These are phyloP conservation scores for Ramalina intermedia DNA, from an alignment of 495 filamentous ascomycete genomes.

Conservation along the genomic window DNA sequence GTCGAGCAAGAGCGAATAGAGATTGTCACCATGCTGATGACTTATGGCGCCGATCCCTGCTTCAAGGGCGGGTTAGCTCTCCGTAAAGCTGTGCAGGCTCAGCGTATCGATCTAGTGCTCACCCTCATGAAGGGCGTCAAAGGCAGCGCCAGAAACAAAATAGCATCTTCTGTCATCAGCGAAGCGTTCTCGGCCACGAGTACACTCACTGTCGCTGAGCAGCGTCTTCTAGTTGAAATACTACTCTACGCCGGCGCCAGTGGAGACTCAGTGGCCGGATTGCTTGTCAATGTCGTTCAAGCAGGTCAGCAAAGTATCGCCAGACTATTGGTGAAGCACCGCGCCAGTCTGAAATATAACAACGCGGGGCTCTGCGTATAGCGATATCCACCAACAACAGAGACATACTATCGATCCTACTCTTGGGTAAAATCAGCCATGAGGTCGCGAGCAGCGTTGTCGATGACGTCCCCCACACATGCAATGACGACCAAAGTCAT, in stretches of 20 bases:
- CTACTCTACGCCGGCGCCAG: slow-evolving; percentile 9
- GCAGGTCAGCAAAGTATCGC: slow-evolving; percentile 6
- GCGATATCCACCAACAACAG: slow-evolving; percentile 1
- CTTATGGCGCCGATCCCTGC: slow-evolving; percentile 5
- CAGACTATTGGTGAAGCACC: slow-evolving; percentile 5
- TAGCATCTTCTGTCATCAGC: slow-evolving; percentile 1
- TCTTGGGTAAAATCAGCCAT: not conserved
- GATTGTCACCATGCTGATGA: slow-evolving; percentile 5
- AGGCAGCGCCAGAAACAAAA: not conserved
- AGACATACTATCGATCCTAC: slow-evolving; percentile 1
- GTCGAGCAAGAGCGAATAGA: slow-evolving; percentile 1
- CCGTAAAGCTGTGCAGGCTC: slow-evolving; percentile 4
- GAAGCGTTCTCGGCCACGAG: slow-evolving; percentile 6
- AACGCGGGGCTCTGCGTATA: slow-evolving; percentile 3
- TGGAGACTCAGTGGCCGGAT: slow-evolving; percentile 2
- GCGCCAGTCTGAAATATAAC: slow-evolving; percentile 1
- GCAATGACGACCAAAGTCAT: slow-evolving; percentile 1
- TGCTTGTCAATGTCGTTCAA: slow-evolving; percentile 5
- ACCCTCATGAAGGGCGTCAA: slow-evolving; percentile 6
- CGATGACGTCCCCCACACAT: slow-evolving; percentile 5
- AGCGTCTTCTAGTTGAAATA: slow-evolving; percentile 6
- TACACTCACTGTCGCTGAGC: not conserved
- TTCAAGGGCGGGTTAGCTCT: slow-evolving; percentile 2
- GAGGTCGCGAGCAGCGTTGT: not conserved
- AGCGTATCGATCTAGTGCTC: slow-evolving; percentile 8